Evolutionary conservation across 2,329 filamentous ascomycete species (phyloP), one percentile per base, ranked within the genome.

Genomic region (Helminthosporium solani): DNA sequence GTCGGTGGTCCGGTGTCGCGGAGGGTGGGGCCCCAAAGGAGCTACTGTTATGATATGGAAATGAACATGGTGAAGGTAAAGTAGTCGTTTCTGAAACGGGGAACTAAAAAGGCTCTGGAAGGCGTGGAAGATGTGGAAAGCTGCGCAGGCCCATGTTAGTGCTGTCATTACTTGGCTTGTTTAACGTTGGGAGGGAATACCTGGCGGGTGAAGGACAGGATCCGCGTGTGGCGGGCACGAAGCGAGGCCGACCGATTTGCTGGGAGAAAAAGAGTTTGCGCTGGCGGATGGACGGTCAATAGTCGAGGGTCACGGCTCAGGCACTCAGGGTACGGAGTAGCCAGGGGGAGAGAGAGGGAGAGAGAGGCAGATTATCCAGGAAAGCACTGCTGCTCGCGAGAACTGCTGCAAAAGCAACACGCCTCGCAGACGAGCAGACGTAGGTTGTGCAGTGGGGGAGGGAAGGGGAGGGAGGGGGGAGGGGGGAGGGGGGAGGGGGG

Each of bases 1-100:
- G 35, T 44, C n/a, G n/a, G n/a, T n/a, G n/a, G n/a, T n/a, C n/a
- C n/a, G n/a, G n/a, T 42, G 36, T 47, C 33, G 44, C 40, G 39
- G 47, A 56, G 50, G 53, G 52, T 50, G 52, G 60, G 63, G 61
- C 65, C 67, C 67, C 66, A 59, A 61, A 65, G 68, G 66, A 63
- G 48, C 16, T 50, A 31, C 42, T 53, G 66, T 61, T 70, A 70
- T 69, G 64, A 70, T 64, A 66, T 66, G 42, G 53, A 56, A 42
- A 62, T 47, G 45, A 64, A 61, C 68, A 70, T 71, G 48, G 44
- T 62, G 64, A 47, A 56, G 49, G 47, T 42, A 47, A 43, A 45
- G 53, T 45, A 40, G 57, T 60, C 57, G 63, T 66, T 63, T 60
- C 58, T 56, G 54, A 48, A 60, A 56, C 56, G 59, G 59, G 51